Conservation (phyloP, 768 basidiomycete genomes). For the Hypholoma fasciculare region DNA sequence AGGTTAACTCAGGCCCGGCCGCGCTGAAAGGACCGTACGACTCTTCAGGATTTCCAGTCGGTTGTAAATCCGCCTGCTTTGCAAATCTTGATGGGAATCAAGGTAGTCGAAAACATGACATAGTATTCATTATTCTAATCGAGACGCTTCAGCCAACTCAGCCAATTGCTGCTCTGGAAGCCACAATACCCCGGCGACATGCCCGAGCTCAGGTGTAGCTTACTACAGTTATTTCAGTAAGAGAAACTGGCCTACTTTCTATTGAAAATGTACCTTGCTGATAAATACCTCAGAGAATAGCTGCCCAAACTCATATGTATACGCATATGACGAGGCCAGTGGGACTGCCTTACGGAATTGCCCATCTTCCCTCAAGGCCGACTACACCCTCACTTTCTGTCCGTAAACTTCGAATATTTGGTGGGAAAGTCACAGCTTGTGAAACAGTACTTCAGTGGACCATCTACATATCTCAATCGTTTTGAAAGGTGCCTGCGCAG, state of each 20-base stretch:
- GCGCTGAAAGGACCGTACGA: constrained; percentile 54
- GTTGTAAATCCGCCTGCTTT: constrained; percentile 60
- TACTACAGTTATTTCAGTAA: constrained; percentile 40
- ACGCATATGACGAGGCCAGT: constrained; percentile 55
- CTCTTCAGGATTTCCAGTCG: constrained; percentile 51
- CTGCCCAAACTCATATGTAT: constrained; percentile 52
- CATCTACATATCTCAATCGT: too few species aligned
- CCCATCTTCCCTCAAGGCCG: constrained; percentile 34
- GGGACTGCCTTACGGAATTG: constrained; percentile 57
- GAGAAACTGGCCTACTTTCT: neutral
- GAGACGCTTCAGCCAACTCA: constrained; percentile 43
- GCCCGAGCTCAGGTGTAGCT: constrained; percentile 44
- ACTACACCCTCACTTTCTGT: constrained; percentile 54
- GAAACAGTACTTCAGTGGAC: neutral
- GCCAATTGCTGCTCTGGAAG: constrained; percentile 66
- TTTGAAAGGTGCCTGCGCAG: too few species aligned
- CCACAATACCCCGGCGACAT: constrained; percentile 51
- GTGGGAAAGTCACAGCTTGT: neutral
- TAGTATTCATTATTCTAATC: neutral
- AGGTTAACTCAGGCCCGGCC: constrained; percentile 38
- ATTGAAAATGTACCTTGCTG: neutral
- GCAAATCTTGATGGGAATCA: constrained; percentile 44
- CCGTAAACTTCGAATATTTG: constrained; percentile 22
- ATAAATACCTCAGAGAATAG: constrained; percentile 25
- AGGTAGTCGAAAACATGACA: constrained; percentile 20